These are phyloP conservation scores for Lentinula edodes DNA, from an alignment of 768 basidiomycete species.

Conservation along the genomic window DNA sequence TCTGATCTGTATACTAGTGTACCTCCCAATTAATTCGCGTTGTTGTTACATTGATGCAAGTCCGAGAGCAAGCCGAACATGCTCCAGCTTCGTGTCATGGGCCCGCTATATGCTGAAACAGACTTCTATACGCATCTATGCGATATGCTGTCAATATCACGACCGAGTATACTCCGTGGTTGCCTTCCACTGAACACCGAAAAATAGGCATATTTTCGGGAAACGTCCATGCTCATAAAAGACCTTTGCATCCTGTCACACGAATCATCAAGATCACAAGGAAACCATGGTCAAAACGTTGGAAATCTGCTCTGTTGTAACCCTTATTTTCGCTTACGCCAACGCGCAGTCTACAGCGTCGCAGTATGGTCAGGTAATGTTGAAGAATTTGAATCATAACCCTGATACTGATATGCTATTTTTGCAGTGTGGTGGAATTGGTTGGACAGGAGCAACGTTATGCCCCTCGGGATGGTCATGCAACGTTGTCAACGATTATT, in stretches of 20 bases:
- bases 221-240: not conserved
- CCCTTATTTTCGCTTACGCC: constrained; percentile 7
- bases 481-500: constrained; percentile 37
- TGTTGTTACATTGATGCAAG: not conserved
- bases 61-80: constrained; percentile 1
- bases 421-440: constrained; percentile 46
- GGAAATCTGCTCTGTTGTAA: not conserved
- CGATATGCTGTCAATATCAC: not conserved
- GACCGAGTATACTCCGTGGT: not conserved
- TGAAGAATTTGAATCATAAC: too few relatives aligned
- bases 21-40: not conserved
- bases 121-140: not conserved
- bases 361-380: constrained; percentile 31
- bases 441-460: constrained; percentile 45
- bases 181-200: constrained; percentile 16
- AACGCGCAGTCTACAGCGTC: constrained; percentile 21
- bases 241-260: not conserved
- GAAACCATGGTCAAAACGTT: constrained; percentile 6
- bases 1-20: not conserved
- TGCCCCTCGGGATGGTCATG: constrained; percentile 45
- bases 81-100: not conserved
- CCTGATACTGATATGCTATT: not conserved
- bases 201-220: constrained; percentile 34
- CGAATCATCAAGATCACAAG: not conserved
- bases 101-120: not conserved